Evolutionary conservation across 805 yeast genomes (phyloP).

Genomic region (Candida qinlingensis): DNA sequence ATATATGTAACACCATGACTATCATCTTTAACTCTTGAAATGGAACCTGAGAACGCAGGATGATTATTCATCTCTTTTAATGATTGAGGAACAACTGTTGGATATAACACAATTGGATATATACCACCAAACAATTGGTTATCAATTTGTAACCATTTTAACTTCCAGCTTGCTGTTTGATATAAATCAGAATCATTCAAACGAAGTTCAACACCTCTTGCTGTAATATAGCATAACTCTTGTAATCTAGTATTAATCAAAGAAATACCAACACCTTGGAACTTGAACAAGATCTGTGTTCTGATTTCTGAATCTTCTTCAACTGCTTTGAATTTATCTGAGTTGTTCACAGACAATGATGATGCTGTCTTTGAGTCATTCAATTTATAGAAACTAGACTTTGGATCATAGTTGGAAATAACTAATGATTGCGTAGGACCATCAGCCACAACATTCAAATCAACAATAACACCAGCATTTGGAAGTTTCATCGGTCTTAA

Average conservation of each 20-base stretch:
- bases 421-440: conserved; percentile 90
- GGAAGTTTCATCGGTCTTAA: conserved; percentile 81
- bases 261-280: conserved; percentile 87
- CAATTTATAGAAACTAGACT: conserved; percentile 65
- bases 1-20: conserved; percentile 85
- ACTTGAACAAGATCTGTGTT: conserved; percentile 46
- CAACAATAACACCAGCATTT: conserved; percentile 53
- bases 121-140: conserved; percentile 86
- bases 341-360: conserved; percentile 28
- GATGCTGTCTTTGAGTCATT: conserved; percentile 25
- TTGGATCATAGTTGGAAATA: conserved; percentile 76
- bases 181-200: conserved; percentile 81
- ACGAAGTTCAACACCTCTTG: conserved; percentile 74
- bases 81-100: conserved; percentile 83
- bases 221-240: conserved; percentile 79
- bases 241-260: conserved; percentile 63
- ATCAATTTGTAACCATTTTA: conserved; percentile 94
- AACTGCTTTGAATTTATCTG: conserved; percentile 48
- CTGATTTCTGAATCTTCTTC: conserved; percentile 32
- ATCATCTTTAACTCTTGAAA: conserved; percentile 81
- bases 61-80: conserved; percentile 79
- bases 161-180: conserved; percentile 71
- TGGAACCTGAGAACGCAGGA: conserved; percentile 84
- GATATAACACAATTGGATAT: conserved; percentile 84
- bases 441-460: conserved; percentile 89